Evolutionary conservation across 1,284 basidiomycete genomes (phyloP), one percentile per base, ranked within the genome.

Genomic region (Rhodotorula sp.): DNA sequence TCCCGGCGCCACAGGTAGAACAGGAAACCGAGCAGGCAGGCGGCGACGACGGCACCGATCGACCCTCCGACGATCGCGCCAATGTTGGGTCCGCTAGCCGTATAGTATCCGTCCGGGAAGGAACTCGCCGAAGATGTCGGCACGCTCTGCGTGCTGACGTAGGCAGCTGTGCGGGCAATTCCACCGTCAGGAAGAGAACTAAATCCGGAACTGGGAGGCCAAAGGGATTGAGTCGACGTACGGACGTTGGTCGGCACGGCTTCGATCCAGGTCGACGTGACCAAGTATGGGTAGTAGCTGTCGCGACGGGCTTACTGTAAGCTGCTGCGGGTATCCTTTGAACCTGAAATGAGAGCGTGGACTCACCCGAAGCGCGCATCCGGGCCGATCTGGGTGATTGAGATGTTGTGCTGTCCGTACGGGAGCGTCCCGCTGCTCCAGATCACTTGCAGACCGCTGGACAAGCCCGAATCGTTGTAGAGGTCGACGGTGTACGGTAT

Each of bases 321-420:
- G 19, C 15, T 16, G 23, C 12, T 12, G 21, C 23, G 12, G n/a
- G 26, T 15, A n/a, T 43, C 21, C 31, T 31, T 19, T 18, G 0
- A 2, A 2, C 23, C 10, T 8, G 4, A 5, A 3, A 10, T 26
- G 23, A 8, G 2, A 31, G 45, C 34, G 0, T 15, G 0, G 18
- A 59, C 73, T 52, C 50, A 72, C 73, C 74, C 74, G 23, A 76
- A 68, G n/a, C 74, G 69, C 21, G 69, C 69, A 34, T 76, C 72
- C 3, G 64, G 61, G 1, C 69, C 72, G 15, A 68, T 26, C 47
- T 76, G 74, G 19, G 62, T 59, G 31, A 76, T 60, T 0, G 74
- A 68, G 18, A 74, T 64, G 21, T 69, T 74, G 67, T 76, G 74
- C 50, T 47, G 12, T 2, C 72, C 72, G 45, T 71, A 76, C 5